A percentile compares a stretch with the other conserved stretches of the same genome.
phyloP scores from a whole-genome alignment of 768 basidiomycete species.

The Tephrocybe rancida region DNA sequence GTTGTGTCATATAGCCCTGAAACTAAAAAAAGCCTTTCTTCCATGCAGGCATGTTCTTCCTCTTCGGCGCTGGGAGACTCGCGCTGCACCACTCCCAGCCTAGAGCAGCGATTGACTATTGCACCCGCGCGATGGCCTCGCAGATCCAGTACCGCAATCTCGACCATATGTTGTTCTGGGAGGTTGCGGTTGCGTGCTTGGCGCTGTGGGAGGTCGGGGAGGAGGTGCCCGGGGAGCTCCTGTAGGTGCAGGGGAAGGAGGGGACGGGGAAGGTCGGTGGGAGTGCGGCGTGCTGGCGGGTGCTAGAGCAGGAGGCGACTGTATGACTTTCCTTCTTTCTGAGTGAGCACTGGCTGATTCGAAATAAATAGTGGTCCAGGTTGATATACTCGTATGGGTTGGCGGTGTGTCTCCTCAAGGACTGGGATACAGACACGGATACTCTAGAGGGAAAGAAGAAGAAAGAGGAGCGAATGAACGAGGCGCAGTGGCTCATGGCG shows the following conservation, averaged over 20 bases:
- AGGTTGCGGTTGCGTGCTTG: constrained; percentile 78
- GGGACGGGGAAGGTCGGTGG: constrained; percentile 7
- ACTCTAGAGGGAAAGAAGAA: constrained; percentile 12
- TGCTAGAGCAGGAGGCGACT: constrained; percentile 75
- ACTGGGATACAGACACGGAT: constrained; percentile 26
- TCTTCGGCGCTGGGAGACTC: constrained; percentile 90
- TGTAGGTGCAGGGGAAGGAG: too few relatives aligned
- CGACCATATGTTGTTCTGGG: constrained; percentile 83
- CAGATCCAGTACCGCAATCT: constrained; percentile 75
- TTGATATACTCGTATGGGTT: constrained; percentile 75
- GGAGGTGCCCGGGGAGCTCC: background rate
- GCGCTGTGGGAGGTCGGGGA: constrained; percentile 70
- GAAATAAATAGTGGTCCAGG: constrained; percentile 87
- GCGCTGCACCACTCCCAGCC: constrained; percentile 77
- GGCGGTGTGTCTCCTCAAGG: constrained; percentile 73
- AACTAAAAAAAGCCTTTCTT: too few relatives aligned
- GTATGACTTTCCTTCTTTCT: too few relatives aligned
- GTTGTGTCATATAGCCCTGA: too few relatives aligned
- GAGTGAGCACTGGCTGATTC: too few relatives aligned
- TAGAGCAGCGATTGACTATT: constrained; percentile 69
- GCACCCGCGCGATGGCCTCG: constrained; percentile 64
- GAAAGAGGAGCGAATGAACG: constrained; percentile 40
- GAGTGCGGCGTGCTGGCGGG: constrained; percentile 64
- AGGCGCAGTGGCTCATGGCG: constrained; percentile 68
- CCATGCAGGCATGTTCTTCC: constrained; percentile 86